phyloP scores from a whole-genome alignment of 352 stramenopile species.

The Pythium periplocum region DNA sequence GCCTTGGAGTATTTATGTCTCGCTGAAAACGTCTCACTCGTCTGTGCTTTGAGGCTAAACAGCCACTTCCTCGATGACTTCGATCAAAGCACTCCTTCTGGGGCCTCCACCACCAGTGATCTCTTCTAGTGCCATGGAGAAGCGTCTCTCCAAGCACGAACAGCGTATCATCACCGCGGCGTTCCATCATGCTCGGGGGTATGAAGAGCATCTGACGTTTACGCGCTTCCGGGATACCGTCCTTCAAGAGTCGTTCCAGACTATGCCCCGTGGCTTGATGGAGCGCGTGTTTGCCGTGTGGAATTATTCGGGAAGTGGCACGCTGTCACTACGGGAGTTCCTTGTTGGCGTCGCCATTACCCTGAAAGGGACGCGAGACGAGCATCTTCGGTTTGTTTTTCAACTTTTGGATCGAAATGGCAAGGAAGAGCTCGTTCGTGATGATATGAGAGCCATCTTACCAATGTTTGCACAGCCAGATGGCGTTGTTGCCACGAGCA shows the following conservation, averaged over 20 bases:
- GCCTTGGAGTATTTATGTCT: too few relatives aligned
- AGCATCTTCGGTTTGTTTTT: constrained; percentile 40
- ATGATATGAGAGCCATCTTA: constrained; percentile 25
- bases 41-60: background rate
- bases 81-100: constrained; percentile 10
- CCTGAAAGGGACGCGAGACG: constrained; percentile 30
- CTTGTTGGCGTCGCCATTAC: constrained; percentile 22
- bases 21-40: too few relatives aligned
- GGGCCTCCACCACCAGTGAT: constrained; percentile 19
- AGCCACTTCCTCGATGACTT: background rate
- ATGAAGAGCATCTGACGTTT: constrained; percentile 23
- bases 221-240: constrained; percentile 31
- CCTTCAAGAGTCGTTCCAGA: constrained; percentile 26
- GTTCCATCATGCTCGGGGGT: constrained; percentile 40
- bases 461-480: constrained; percentile 3
- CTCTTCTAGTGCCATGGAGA: constrained; percentile 15
- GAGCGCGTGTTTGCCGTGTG: constrained; percentile 33
- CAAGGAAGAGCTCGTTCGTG: constrained; percentile 14
- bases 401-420: constrained; percentile 24
- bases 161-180: constrained; percentile 16
- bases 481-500: constrained; percentile 21
- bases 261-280: constrained; percentile 25
- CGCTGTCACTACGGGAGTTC: constrained; percentile 34
- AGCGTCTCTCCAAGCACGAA: constrained; percentile 23
- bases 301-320: constrained; percentile 16